phyloP scores from a whole-genome alignment of 2,329 filamentous ascomycete genomes.

The Basipetospora sp. region DNA sequence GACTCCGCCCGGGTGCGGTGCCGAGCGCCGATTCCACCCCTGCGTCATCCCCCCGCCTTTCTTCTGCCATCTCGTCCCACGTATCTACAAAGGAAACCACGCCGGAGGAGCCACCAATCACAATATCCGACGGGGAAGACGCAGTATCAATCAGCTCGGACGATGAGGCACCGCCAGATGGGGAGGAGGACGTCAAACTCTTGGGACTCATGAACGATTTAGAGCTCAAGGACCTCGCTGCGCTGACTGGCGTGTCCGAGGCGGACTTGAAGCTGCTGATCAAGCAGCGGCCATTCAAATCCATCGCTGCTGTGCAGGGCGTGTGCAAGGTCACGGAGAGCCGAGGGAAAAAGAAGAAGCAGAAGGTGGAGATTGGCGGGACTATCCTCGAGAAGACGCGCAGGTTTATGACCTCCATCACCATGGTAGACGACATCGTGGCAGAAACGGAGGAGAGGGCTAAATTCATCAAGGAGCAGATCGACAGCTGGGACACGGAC shows the following conservation, averaged over 20 bases:
- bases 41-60: not conserved
- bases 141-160: slow-evolving; percentile 27
- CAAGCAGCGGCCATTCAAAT: slow-evolving; percentile 56
- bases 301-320: slow-evolving; percentile 40
- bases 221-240: slow-evolving; percentile 58
- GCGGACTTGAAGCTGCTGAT: slow-evolving; percentile 56
- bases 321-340: slow-evolving; percentile 42
- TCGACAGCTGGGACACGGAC: slow-evolving; percentile 35
- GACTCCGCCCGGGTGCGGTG: slow-evolving; percentile 5
- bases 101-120: slow-evolving; percentile 1
- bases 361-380: slow-evolving; percentile 35
- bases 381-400: slow-evolving; percentile 36
- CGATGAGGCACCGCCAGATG: slow-evolving; percentile 13
- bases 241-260: slow-evolving; percentile 63
- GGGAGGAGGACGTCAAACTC: slow-evolving; percentile 32
- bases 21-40: not conserved
- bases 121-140: slow-evolving; percentile 15
- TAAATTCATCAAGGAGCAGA: slow-evolving; percentile 33
- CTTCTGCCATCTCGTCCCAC: not conserved
- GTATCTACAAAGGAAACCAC: slow-evolving; percentile 5
- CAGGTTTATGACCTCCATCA: slow-evolving; percentile 66
- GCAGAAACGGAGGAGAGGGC: slow-evolving; percentile 59
- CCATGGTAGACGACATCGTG: slow-evolving; percentile 72
- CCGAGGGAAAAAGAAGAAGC: slow-evolving; percentile 21
- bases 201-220: slow-evolving; percentile 75